Conservation (phyloP, 2,329 filamentous ascomycete genomes). For the Trichoderma sp. region DNA sequence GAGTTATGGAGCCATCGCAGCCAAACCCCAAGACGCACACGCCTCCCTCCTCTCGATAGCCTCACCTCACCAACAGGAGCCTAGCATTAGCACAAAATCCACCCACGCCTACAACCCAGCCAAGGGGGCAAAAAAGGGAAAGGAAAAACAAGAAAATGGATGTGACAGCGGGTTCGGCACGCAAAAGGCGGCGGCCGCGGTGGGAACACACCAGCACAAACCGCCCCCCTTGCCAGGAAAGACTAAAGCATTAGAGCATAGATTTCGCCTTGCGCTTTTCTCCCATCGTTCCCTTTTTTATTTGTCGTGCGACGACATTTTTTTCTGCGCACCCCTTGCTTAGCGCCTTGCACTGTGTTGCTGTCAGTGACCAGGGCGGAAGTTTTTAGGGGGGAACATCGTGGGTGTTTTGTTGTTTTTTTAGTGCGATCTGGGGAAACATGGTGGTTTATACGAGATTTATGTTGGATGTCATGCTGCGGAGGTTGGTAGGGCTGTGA, state of each 20-base stretch:
- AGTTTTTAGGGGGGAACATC: not conserved
- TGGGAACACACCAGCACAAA: not conserved
- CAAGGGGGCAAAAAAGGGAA: not conserved
- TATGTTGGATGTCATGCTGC: not conserved
- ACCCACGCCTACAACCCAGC: not conserved
- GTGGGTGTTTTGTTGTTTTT: not conserved
- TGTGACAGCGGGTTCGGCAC: slow-evolving; percentile 11
- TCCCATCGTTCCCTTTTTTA: not conserved
- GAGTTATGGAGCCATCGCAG: not conserved
- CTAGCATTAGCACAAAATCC: not conserved
- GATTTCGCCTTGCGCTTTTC: not conserved
- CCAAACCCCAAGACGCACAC: not conserved
- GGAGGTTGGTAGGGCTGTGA: not conserved
- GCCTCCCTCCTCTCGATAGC: not conserved
- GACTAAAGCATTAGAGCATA: not conserved
- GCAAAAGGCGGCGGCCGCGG: not conserved
- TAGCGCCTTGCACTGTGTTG: slow-evolving; percentile 20
- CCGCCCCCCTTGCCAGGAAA: not conserved
- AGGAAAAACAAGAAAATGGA: not conserved
- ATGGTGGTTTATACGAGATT: not conserved
- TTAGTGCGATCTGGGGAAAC: not conserved
- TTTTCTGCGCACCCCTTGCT: slow-evolving; percentile 3
- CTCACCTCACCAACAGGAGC: not conserved
- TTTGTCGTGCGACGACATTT: not conserved
- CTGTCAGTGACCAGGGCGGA: not conserved